Conservation (phyloP, 1,284 basidiomycete genomes). For the Tylopilus sp. region DNA sequence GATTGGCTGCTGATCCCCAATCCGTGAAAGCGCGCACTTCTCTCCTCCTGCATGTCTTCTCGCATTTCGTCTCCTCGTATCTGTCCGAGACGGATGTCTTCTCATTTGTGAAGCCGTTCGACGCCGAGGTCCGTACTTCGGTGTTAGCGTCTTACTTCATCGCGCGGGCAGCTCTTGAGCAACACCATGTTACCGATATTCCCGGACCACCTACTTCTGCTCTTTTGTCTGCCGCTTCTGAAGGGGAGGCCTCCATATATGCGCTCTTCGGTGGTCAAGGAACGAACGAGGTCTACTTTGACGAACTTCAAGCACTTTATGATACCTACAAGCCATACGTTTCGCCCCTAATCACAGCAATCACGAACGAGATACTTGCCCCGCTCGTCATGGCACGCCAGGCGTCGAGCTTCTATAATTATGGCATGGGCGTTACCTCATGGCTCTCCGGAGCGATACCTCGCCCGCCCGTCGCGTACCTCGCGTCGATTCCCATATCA, state of each 20-base stretch:
- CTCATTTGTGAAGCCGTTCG: conserved; percentile 72
- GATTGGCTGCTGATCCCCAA: conserved; percentile 51
- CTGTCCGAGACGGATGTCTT: conserved; percentile 77
- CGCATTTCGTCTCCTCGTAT: conserved; percentile 76
- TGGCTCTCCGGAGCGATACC: conserved; percentile 77
- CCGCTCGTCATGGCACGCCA: conserved; percentile 68
- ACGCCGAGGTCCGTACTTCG: conserved; percentile 70
- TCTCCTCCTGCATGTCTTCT: conserved; percentile 70
- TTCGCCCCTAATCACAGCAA: conserved; percentile 59
- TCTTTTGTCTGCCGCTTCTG: conserved; percentile 67
- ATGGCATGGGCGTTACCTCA: conserved; percentile 78
- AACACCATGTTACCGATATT: conserved; percentile 54
- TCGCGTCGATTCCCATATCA: conserved; percentile 93
- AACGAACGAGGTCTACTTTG: conserved; percentile 97
- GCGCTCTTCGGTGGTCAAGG: conserved; percentile 99
- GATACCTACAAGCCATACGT: conserved; percentile 90
- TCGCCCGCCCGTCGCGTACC: conserved; percentile 81
- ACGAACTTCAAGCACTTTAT: conserved; percentile 90
- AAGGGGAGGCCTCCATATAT: conserved; percentile 78
- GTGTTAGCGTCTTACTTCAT: conserved; percentile 81
- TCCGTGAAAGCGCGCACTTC: conserved; percentile 57
- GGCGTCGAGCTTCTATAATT: conserved; percentile 67
- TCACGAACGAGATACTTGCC: conserved; percentile 67
- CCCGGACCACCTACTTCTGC: conserved; percentile 68
- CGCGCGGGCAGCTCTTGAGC: conserved; percentile 72